Base-by-base conservation (phyloP, 495 filamentous ascomycete genomes). In the Podospora anserina region DNA sequence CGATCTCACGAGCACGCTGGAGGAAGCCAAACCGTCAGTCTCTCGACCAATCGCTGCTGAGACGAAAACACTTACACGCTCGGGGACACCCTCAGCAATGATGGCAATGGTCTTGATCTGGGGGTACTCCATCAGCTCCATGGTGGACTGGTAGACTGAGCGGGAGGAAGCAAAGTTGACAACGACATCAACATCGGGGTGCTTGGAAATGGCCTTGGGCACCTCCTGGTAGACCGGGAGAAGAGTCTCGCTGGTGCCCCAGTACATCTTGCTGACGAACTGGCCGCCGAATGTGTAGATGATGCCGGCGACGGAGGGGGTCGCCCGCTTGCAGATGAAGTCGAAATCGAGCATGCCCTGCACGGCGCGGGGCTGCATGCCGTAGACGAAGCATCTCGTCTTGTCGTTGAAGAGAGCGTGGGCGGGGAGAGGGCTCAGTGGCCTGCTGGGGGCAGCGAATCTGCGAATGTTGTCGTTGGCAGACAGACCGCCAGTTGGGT, bases 201-300 rank as follows among this genome's bases (percentile, higher is more conserved):
- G 95, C 88, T 99, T 99, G 79, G 90, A 90, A 78, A 97, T 89
- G 69, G 95, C 95, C 86, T 97, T 97, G 75, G 88, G 83, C 44
- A 94, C 92, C 71, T 92, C 88, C 84, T 99, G 94, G 87, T 99
- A 99, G 78, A 99, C 95, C 64, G 96, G 96, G 65, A 99, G 91
- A 53, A 99, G 90, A 59, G 95, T 99, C 87, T 99, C 95, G 83
- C 94, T 97, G 71, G 95, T 99, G 76, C 95, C 95, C 95, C 95
- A 99, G 89, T 99, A 96, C 95, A 99, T 99, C 89, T 99, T 99
- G 88, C 93, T 97, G 74, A 99, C 96, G 89, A 98, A 99, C 80
- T 99, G 95, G 65, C 95, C 95, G 81, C 95, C 95, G 78, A 99
- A 99, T 73, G 95, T 97, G 87, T 99, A 99, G 84, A 99, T 98